A percentile compares a stretch with the other conserved stretches of the same genome.
Evolutionary conservation across 129 eudicot species (phyloP).

Genomic region (Pittosporum tobira): DNA sequence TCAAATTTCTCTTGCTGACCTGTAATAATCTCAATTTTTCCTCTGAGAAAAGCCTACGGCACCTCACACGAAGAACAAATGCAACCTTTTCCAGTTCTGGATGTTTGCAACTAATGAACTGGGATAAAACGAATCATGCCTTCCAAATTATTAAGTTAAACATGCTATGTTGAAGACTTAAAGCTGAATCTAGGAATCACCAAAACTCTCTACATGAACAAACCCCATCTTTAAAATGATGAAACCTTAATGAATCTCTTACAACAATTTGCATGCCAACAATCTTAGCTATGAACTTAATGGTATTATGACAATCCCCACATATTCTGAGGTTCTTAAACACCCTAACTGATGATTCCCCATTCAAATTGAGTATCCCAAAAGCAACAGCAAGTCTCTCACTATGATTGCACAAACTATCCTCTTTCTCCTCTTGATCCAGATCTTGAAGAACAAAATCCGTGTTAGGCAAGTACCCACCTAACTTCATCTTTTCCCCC

Average conservation of each 20-base stretch:
- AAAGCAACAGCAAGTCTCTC: constrained; percentile 91
- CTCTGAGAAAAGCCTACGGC: too few relatives aligned
- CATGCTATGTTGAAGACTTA: not conserved
- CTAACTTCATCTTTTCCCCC: constrained; percentile 59
- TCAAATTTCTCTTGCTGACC: not conserved
- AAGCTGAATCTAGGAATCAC: constrained; percentile 24
- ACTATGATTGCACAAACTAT: constrained; percentile 72
- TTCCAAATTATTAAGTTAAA: not conserved
- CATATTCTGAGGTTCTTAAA: constrained; percentile 85
- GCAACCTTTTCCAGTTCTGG: not conserved
- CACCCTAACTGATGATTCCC: constrained; percentile 59
- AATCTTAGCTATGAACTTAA: constrained; percentile 65
- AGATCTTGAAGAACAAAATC: constrained; percentile 86
- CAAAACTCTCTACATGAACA: constrained; percentile 90
- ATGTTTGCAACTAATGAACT: not conserved
- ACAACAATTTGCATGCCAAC: constrained; percentile 62
- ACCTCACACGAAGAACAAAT: not conserved
- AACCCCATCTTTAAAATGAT: constrained; percentile 64
- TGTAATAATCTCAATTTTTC: not conserved
- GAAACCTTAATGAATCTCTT: constrained; percentile 85
- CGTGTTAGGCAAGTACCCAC: constrained; percentile 63
- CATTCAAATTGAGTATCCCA: constrained; percentile 61
- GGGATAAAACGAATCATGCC: not conserved
- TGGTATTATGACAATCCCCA: constrained; percentile 79
- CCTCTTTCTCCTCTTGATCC: constrained; percentile 71